Evolutionary conservation across 2,329 filamentous ascomycete species (phyloP).

Genomic region (Xylaria sp.): DNA sequence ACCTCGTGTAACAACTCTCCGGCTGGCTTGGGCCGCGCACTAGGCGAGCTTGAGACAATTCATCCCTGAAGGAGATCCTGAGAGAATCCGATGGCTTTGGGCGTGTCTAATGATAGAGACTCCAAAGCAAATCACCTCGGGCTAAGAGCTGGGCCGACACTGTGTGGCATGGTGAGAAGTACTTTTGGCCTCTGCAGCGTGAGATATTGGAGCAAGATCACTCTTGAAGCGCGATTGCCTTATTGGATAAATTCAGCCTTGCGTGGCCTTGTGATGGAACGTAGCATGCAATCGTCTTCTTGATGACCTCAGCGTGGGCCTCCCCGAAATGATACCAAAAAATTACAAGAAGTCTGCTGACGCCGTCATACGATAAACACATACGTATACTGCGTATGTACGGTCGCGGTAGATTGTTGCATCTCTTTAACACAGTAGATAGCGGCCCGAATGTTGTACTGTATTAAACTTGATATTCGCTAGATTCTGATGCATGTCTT

Average conservation of each 20-base stretch:
- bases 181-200: constrained; percentile 3
- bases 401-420: constrained; percentile 14
- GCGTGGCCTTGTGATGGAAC: constrained; percentile 15
- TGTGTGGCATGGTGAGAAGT: background rate
- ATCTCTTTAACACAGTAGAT: constrained; percentile 19
- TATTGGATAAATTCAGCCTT: constrained; percentile 20
- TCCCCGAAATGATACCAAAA: constrained; percentile 3
- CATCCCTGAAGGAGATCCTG: constrained; percentile 22
- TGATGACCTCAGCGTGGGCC: constrained; percentile 16
- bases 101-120: constrained; percentile 2
- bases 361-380: constrained; percentile 32
- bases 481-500: constrained; percentile 10
- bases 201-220: background rate
- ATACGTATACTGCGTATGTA: constrained; percentile 6
- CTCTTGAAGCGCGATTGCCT: constrained; percentile 1
- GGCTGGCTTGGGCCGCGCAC: constrained; percentile 10
- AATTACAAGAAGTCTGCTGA: constrained; percentile 24
- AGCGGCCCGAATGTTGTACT: constrained; percentile 22
- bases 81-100: background rate
- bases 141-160: constrained; percentile 13
- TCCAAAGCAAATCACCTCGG: constrained; percentile 7
- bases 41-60: constrained; percentile 22
- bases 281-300: constrained; percentile 17
- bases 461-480: constrained; percentile 16
- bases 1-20: constrained; percentile 21